Conservation (phyloP, 768 basidiomycete genomes). For the Termitomyces heimii region DNA sequence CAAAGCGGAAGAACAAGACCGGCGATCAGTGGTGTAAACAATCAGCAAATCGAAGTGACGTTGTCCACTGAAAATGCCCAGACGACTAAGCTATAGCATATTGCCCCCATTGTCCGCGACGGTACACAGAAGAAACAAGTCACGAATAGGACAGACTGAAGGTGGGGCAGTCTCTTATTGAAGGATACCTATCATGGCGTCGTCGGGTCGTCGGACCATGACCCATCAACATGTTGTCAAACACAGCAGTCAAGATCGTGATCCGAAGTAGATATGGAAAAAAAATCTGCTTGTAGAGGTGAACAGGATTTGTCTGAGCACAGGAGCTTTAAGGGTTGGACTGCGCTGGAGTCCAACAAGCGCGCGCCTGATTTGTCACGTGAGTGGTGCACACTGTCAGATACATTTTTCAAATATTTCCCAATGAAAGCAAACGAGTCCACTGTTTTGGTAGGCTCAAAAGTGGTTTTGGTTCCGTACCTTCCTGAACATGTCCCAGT, state of each 20-base stretch:
- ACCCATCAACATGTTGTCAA: not conserved
- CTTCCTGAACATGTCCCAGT: constrained; percentile 48
- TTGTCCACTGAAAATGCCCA: no score
- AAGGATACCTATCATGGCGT: not conserved
- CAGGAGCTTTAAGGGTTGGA: not conserved
- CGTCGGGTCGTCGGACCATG: no score
- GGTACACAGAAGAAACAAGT: not conserved
- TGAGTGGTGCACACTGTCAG: not conserved
- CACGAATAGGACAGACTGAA: not conserved
- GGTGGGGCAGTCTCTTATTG: not conserved
- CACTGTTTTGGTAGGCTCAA: constrained; percentile 58
- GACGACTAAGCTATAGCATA: not conserved
- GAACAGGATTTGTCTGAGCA: not conserved
- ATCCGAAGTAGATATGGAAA: not conserved
- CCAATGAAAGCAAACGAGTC: constrained; percentile 63
- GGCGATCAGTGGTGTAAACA: not conserved
- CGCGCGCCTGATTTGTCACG: not conserved
- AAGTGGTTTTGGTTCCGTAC: constrained; percentile 80
- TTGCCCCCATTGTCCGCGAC: not conserved
- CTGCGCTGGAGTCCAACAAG: no score
- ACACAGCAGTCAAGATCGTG: not conserved
- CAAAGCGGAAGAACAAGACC: not conserved
- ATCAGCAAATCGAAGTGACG: not conserved
- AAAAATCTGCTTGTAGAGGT: not conserved
- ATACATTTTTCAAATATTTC: not conserved